Evolutionary conservation across 176 grass and related monocot genomes (phyloP).

Genomic region (Chrysopogon serrulatus): DNA sequence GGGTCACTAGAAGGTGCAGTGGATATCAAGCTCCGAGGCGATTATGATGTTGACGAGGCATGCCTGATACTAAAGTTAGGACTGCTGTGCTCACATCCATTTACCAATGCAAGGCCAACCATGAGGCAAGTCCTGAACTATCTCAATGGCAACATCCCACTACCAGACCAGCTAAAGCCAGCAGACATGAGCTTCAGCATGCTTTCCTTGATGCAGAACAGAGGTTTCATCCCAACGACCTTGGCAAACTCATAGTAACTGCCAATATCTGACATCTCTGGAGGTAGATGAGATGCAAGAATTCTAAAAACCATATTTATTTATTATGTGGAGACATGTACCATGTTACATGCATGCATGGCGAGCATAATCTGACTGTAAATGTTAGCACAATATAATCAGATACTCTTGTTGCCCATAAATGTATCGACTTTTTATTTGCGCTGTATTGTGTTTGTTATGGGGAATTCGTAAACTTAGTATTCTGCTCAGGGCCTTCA

Average conservation of each 20-base stretch:
- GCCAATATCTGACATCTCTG: too few relatives aligned
- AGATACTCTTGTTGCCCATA: too few relatives aligned
- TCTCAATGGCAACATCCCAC: conserved; percentile 2
- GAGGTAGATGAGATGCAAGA: not conserved
- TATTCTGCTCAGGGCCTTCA: too few relatives aligned
- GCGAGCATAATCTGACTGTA: too few relatives aligned
- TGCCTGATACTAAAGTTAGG: conserved; percentile 36
- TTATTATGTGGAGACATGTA: too few relatives aligned
- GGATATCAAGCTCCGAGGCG: conserved; percentile 14
- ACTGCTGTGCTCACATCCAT: conserved; percentile 31
- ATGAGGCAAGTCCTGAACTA: conserved; percentile 19
- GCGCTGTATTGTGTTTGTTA: too few relatives aligned
- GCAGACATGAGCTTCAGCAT: not conserved
- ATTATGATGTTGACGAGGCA: not conserved
- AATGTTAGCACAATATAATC: too few relatives aligned
- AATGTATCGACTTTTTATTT: too few relatives aligned
- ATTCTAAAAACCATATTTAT: too few relatives aligned
- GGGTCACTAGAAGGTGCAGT: not conserved
- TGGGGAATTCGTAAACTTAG: too few relatives aligned
- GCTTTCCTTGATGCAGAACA: not conserved
- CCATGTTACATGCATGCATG: too few relatives aligned
- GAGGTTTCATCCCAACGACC: not conserved
- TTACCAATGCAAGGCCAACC: conserved; percentile 9
- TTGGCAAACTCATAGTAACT: too few relatives aligned
- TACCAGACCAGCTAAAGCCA: not conserved